Evolutionary conservation across 1,139 yeast species (phyloP).

Genomic region (Kazachstania sp.): DNA sequence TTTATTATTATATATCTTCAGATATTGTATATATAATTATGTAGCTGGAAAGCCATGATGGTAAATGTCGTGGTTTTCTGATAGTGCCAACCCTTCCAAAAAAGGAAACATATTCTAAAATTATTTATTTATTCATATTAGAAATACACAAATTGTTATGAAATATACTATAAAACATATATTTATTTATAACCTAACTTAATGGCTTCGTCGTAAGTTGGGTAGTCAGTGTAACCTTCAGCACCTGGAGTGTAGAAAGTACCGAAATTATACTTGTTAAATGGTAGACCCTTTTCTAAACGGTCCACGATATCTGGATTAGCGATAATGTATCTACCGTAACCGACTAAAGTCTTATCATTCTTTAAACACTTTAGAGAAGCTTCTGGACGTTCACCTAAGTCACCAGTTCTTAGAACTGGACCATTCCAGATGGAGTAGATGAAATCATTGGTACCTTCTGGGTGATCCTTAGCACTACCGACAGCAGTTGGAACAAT

Average conservation of each 20-base stretch:
- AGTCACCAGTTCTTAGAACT: constrained; percentile 39
- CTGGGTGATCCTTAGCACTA: constrained; percentile 14
- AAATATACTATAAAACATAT: background rate
- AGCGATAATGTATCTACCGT: constrained; percentile 40
- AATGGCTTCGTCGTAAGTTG: constrained; percentile 16
- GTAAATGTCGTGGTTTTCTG: too few relatives aligned
- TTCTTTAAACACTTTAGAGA: constrained; percentile 18
- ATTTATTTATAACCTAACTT: constrained; percentile 8
- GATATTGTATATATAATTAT: too few relatives aligned
- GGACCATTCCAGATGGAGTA: constrained; percentile 39
- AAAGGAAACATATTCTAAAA: too few relatives aligned
- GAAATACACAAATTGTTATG: too few relatives aligned
- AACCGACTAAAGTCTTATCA: constrained; percentile 36
- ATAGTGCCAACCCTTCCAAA: too few relatives aligned
- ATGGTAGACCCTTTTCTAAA: constrained; percentile 35
- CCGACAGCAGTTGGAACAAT: constrained; percentile 16
- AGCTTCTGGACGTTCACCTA: constrained; percentile 19
- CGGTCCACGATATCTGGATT: constrained; percentile 44
- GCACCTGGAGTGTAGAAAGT: constrained; percentile 30
- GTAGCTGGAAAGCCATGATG: too few relatives aligned
- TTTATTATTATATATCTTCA: too few relatives aligned
- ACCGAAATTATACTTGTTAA: constrained; percentile 33
- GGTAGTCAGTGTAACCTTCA: constrained; percentile 24
- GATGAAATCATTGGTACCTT: constrained; percentile 32
- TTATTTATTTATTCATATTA: too few relatives aligned